A percentile compares a stretch with the other conserved stretches of the same genome.
Evolutionary conservation across 208 protist species (phyloP).

Genomic region (Leishmania aethiopica): DNA sequence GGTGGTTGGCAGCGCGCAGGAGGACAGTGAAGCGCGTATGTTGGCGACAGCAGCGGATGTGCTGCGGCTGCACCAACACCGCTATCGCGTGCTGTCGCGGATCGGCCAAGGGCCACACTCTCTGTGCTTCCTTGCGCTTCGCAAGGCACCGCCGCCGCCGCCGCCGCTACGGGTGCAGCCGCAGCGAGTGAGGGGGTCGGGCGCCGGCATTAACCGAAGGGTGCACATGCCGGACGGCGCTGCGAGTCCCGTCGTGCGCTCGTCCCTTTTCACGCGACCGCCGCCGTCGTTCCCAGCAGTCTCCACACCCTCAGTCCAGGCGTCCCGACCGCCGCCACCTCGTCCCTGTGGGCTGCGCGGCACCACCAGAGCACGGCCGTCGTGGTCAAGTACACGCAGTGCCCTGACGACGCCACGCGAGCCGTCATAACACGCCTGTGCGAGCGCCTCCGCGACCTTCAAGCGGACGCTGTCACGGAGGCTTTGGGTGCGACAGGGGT

Average conservation of each 20-base stretch:
- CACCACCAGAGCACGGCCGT: constrained; percentile 27
- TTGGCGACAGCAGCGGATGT: constrained; percentile 23
- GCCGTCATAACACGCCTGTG: constrained; percentile 57
- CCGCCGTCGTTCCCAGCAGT: not conserved
- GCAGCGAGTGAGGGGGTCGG: not conserved
- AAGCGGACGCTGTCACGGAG: constrained; percentile 15
- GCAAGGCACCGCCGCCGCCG: constrained; percentile 14
- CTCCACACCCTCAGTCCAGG: not conserved
- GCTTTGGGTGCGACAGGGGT: constrained; percentile 2
- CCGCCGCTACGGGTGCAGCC: constrained; percentile 2
- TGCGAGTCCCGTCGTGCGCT: not conserved
- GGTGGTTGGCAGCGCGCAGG: constrained; percentile 10
- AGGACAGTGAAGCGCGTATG: constrained; percentile 20
- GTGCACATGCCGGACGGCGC: not conserved
- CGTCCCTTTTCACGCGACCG: not conserved
- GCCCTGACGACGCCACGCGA: constrained; percentile 53
- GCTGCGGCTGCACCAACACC: constrained; percentile 30
- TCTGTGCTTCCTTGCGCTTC: constrained; percentile 43
- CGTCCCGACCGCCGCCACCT: constrained; percentile 4
- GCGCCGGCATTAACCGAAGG: not conserved
- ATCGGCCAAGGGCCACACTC: constrained; percentile 55
- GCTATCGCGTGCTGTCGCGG: constrained; percentile 45
- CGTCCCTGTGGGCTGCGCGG: constrained; percentile 27
- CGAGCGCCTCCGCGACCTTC: constrained; percentile 57
- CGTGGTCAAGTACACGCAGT: constrained; percentile 57